phyloP scores from a whole-genome alignment of 2,329 filamentous ascomycete genomes.

The Penicillium corylophilum region DNA sequence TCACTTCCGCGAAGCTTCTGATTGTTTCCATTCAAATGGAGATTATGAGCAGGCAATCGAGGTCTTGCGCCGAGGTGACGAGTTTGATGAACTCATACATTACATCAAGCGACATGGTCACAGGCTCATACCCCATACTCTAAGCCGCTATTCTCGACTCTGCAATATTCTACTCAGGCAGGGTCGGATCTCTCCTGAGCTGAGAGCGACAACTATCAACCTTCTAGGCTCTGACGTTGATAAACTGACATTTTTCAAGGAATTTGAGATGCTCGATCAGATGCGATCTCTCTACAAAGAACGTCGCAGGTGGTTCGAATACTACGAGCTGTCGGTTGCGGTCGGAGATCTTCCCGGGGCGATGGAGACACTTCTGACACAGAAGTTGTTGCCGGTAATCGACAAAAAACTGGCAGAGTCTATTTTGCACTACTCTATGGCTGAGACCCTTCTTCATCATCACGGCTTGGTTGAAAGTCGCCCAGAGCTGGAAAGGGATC shows the following conservation, averaged over 20 bases:
- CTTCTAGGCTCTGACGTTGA: constrained; percentile 15
- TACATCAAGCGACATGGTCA: constrained; percentile 15
- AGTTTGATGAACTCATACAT: constrained; percentile 18
- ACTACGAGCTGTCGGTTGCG: constrained; percentile 10
- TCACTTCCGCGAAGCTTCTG: constrained; percentile 12
- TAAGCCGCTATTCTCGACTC: constrained; percentile 14
- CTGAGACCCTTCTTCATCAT: background rate
- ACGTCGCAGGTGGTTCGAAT: constrained; percentile 11
- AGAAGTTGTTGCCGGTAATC: constrained; percentile 1
- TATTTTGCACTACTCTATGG: constrained; percentile 1
- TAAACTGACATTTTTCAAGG: constrained; percentile 18
- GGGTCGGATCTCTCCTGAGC: constrained; percentile 15
- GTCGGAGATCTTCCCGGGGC: constrained; percentile 9
- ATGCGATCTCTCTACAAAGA: constrained; percentile 7
- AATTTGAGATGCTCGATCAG: constrained; percentile 19
- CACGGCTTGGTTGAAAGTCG: background rate
- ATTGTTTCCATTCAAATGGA: constrained; percentile 11
- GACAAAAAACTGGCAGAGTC: constrained; percentile 2
- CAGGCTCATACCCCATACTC: constrained; percentile 1
- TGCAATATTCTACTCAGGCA: constrained; percentile 21
- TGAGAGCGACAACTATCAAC: constrained; percentile 14
- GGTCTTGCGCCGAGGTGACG: constrained; percentile 13
- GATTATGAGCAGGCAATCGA: constrained; percentile 19
- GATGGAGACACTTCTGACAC: constrained; percentile 3
- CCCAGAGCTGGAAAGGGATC: background rate